These are phyloP conservation scores for Phialophora expanda DNA, from an alignment of 2,329 filamentous ascomycete genomes.

Conservation along the genomic window DNA sequence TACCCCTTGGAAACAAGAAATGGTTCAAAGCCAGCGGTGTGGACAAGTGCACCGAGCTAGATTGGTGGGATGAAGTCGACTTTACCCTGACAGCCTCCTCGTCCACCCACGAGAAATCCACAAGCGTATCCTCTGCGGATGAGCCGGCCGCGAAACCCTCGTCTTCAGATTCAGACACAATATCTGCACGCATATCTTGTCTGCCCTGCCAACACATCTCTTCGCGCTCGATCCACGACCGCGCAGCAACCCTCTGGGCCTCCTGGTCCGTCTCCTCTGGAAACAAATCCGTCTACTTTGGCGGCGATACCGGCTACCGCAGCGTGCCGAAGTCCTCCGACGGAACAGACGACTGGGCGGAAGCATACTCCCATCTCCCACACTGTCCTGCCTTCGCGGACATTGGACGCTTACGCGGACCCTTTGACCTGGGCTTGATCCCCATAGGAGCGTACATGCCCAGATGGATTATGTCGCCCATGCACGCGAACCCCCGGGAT, in stretches of 20 bases:
- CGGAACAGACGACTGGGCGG: constrained; percentile 72
- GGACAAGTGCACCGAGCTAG: constrained; percentile 80
- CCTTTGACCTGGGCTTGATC: constrained; percentile 89
- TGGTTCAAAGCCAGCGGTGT: constrained; percentile 80
- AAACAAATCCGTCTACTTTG: constrained; percentile 37
- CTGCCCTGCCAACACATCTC: constrained; percentile 85
- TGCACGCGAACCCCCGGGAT: constrained; percentile 88
- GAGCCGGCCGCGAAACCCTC: constrained; percentile 33
- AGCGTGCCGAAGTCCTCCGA: constrained; percentile 69
- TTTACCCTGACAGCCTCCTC: constrained; percentile 62
- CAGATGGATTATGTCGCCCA: constrained; percentile 70
- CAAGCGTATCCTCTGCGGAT: constrained; percentile 41
- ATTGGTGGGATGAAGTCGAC: constrained; percentile 91
- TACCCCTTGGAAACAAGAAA: constrained; percentile 77
- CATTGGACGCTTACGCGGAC: constrained; percentile 78
- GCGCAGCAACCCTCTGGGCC: constrained; percentile 79
- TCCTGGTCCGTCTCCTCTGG: constrained; percentile 81
- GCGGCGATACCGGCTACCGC: constrained; percentile 82
- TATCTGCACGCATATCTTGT: constrained; percentile 75
- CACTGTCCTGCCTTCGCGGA: constrained; percentile 82
- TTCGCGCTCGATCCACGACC: constrained; percentile 71
- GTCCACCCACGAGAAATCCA: constrained; percentile 40
- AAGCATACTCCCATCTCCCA: constrained; percentile 67
- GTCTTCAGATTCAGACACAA: constrained; percentile 50
- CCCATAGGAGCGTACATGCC: constrained; percentile 86